Percentiles rank a stretch among this genome's conserved stretches.
phyloP scores from a whole-genome alignment of 129 eudicot genomes.

The Arctium lappa region DNA sequence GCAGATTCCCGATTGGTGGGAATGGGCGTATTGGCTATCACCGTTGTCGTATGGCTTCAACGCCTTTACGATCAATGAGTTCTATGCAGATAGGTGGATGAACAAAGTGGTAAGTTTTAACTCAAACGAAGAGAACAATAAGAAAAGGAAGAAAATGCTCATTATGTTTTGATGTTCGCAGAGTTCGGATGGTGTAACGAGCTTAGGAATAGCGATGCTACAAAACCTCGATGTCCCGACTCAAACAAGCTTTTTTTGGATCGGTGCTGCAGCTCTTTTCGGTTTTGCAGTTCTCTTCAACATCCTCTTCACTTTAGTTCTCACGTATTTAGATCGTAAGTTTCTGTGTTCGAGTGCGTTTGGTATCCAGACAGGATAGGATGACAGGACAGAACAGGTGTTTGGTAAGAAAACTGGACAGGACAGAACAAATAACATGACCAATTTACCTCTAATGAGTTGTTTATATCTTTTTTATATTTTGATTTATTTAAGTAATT shows the following conservation, averaged over 20 bases:
- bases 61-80: conserved; percentile 43
- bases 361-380: no score
- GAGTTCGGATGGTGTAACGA: conserved; percentile 42
- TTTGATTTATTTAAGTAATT: no score
- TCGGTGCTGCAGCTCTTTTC: conserved; percentile 29
- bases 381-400: no score
- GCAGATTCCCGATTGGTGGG: conserved; percentile 40
- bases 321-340: conserved; percentile 45
- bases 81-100: conserved; percentile 50
- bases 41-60: conserved; percentile 49
- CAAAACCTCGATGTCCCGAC: conserved; percentile 32
- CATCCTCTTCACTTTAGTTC: conserved; percentile 41
- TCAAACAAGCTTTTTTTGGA: conserved; percentile 42
- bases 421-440: no score
- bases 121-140: not conserved
- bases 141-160: not conserved
- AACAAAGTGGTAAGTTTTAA: conserved; percentile 35
- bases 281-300: conserved; percentile 45
- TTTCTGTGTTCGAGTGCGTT: not conserved
- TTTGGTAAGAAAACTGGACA: no score
- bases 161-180: conserved; percentile 6
- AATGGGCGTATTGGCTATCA: conserved; percentile 52
- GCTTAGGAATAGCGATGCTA: conserved; percentile 43
- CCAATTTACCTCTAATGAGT: no score
- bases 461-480: no score